Evolutionary conservation across 1,284 basidiomycete genomes (phyloP).

Genomic region (Rhodotorula sp.): DNA sequence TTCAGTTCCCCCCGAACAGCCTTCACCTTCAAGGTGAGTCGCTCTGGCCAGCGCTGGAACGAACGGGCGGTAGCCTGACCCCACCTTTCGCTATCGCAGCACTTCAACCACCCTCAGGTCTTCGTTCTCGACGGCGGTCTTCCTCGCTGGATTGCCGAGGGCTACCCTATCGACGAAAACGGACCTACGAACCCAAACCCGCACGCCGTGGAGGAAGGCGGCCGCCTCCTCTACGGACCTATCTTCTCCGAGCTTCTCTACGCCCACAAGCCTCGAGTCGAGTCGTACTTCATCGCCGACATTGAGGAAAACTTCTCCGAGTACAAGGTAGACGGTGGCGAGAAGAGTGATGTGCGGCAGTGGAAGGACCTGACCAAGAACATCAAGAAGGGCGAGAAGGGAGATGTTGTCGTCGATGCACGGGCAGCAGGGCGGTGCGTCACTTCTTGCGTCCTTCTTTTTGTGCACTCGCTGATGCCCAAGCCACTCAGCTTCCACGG

Average conservation of each 20-base stretch:
- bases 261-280: slow-evolving; percentile 23
- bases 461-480: not conserved
- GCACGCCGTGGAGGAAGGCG: slow-evolving; percentile 12
- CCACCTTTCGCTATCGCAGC: slow-evolving; percentile 43
- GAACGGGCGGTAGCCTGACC: not conserved
- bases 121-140: slow-evolving; percentile 86
- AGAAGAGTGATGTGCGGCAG: slow-evolving; percentile 43
- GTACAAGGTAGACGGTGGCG: slow-evolving; percentile 30
- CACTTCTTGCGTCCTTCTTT: not conserved
- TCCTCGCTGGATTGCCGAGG: slow-evolving; percentile 75
- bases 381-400: slow-evolving; percentile 52
- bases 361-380: slow-evolving; percentile 83
- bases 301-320: slow-evolving; percentile 31
- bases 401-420: slow-evolving; percentile 82
- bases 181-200: slow-evolving; percentile 21
- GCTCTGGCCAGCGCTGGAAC: not conserved
- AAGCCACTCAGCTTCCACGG: slow-evolving; percentile 54
- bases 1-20: slow-evolving; percentile 87
- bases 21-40: slow-evolving; percentile 74
- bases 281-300: slow-evolving; percentile 37
- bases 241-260: slow-evolving; percentile 31
- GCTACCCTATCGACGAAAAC: slow-evolving; percentile 58
- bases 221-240: slow-evolving; percentile 11
- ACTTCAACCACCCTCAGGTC: slow-evolving; percentile 78
- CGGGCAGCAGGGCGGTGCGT: slow-evolving; percentile 70